These are phyloP conservation scores for Mangifera indica DNA, from an alignment of 345 rosid species.

Conservation along the genomic window DNA sequence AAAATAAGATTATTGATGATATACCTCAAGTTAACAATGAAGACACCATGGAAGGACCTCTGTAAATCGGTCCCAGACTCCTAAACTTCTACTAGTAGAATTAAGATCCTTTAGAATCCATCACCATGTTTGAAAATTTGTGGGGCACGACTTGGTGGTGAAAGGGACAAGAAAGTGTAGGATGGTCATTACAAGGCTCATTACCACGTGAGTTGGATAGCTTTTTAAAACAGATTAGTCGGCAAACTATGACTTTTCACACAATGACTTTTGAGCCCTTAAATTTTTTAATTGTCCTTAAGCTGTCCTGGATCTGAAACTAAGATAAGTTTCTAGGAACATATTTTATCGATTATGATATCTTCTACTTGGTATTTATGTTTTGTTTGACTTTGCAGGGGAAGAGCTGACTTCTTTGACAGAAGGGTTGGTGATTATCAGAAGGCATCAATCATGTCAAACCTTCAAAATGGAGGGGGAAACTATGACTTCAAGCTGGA, in stretches of 20 bases:
- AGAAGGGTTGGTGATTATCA: constrained; percentile 91
- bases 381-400: constrained; percentile 46
- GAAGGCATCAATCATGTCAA: constrained; percentile 87
- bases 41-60: constrained; percentile 1
- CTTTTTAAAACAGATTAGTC: neutral
- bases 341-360: neutral
- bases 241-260: neutral
- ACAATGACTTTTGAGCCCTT: constrained; percentile 9
- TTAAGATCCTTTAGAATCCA: neutral
- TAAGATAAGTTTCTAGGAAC: neutral
- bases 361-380: neutral
- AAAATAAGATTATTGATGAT: neutral
- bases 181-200: neutral
- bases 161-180: neutral
- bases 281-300: constrained; percentile 1
- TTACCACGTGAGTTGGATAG: neutral
- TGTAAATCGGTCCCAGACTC: neutral
- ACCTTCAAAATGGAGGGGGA: constrained; percentile 61
- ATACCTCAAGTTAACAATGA: neutral
- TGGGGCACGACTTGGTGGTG: too few species aligned
- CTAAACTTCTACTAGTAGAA: neutral
- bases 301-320: neutral
- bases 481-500: constrained; percentile 68
- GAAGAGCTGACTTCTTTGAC: constrained; percentile 82
- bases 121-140: neutral